phyloP scores from a whole-genome alignment of 2,329 filamentous ascomycete genomes.

The Chaetomiaceae sp. region DNA sequence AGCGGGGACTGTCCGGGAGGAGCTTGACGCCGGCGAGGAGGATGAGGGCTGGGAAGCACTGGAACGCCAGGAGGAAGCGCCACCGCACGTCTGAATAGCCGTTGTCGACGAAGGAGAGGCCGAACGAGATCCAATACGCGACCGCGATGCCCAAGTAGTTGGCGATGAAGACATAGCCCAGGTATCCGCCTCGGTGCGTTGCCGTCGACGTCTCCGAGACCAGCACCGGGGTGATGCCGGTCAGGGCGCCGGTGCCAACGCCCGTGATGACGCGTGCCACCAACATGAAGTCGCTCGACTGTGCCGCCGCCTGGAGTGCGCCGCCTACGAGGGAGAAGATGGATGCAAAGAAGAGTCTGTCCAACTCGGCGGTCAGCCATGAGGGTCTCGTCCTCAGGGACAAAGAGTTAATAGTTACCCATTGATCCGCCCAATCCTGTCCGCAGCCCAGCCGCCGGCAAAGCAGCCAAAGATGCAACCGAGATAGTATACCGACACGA shows the following conservation, averaged over 20 bases:
- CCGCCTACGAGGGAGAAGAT: constrained; percentile 46
- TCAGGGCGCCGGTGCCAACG: constrained; percentile 48
- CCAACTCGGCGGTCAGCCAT: no score
- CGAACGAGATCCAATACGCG: constrained; percentile 39
- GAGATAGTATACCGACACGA: constrained; percentile 51
- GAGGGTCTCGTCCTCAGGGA: no score
- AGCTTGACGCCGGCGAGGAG: constrained; percentile 37
- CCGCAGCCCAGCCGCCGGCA: constrained; percentile 45
- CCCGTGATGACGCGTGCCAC: constrained; percentile 47
- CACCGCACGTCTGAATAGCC: constrained; percentile 30
- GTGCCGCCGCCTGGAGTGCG: constrained; percentile 42
- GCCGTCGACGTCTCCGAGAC: constrained; percentile 46
- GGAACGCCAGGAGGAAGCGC: constrained; percentile 38
- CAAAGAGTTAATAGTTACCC: constrained; percentile 8
- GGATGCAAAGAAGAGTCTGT: constrained; percentile 42
- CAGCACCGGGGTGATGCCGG: constrained; percentile 45
- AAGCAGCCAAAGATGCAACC: constrained; percentile 49
- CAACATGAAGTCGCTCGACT: constrained; percentile 45
- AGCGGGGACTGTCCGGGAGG: constrained; percentile 44
- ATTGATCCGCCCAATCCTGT: constrained; percentile 50
- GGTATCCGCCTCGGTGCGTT: constrained; percentile 41
- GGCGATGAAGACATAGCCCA: constrained; percentile 48
- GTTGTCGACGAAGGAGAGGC: constrained; percentile 29
- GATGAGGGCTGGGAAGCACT: constrained; percentile 39
- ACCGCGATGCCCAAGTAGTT: constrained; percentile 48